A percentile compares a stretch with the other conserved stretches of the same genome.
Conservation (phyloP, 2,329 filamentous ascomycete genomes). For the Thelonectria blattea region DNA sequence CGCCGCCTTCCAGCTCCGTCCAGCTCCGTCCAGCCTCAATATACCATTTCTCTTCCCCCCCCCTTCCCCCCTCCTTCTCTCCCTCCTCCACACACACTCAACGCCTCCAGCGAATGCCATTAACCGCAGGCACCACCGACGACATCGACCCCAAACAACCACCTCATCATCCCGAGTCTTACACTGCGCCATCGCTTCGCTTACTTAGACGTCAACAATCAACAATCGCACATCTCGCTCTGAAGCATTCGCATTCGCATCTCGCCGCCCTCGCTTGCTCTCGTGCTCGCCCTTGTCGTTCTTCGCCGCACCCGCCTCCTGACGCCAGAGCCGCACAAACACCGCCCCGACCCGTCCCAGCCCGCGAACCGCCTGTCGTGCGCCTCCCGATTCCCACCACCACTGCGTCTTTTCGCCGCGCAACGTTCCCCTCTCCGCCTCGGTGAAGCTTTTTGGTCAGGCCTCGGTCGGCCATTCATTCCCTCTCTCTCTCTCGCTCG, state of each 20-base stretch:
- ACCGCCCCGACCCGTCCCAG: neutral
- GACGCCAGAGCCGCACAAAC: conserved; percentile 13
- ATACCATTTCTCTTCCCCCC: conserved; percentile 4
- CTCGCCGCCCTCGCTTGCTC: neutral
- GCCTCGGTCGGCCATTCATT: neutral
- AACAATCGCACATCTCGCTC: neutral
- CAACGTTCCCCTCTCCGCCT: neutral
- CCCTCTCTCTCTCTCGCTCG: neutral
- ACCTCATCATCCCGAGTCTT: conserved; percentile 8
- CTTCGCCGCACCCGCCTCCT: conserved; percentile 2
- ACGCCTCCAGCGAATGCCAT: conserved; percentile 9
- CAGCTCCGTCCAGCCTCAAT: conserved; percentile 22
- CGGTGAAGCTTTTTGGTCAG: neutral
- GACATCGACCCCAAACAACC: conserved; percentile 14
- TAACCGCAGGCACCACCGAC: conserved; percentile 17
- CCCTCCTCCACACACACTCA: conserved; percentile 26
- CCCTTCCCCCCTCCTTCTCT: conserved; percentile 8
- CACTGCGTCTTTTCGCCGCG: neutral
- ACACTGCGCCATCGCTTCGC: conserved; percentile 7
- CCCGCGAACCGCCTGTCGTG: conserved; percentile 1
- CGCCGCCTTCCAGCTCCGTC: conserved; percentile 1
- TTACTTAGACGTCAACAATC: neutral
- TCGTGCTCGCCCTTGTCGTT: conserved; percentile 1
- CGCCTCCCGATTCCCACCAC: conserved; percentile 1
- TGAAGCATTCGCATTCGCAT: neutral